phyloP scores from a whole-genome alignment of 176 grass and related monocot genomes.

The Aegilops umbellulata region DNA sequence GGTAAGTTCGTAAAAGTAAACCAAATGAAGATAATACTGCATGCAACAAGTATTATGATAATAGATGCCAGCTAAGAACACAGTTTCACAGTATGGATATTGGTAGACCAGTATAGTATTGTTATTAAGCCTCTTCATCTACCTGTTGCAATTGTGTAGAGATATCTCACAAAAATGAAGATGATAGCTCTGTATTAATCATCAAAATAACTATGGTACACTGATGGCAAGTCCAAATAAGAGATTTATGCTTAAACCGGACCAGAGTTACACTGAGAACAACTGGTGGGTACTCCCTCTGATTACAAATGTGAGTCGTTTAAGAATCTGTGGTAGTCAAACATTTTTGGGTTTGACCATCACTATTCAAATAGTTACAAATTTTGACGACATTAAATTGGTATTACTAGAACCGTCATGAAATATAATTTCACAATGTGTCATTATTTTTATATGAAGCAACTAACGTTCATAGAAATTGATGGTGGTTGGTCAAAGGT shows the following conservation, averaged over 20 bases:
- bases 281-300: not conserved
- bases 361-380: not conserved
- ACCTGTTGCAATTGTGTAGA: not conserved
- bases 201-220: not conserved
- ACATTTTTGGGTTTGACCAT: not conserved
- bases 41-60: not conserved
- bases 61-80: not conserved
- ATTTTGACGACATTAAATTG: not conserved
- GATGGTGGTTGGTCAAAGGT: not conserved
- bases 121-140: not conserved
- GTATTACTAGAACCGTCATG: not conserved
- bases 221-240: no score
- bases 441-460: not conserved
- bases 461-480: not conserved
- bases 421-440: not conserved
- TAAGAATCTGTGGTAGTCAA: not conserved
- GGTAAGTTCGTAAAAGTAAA: constrained; percentile 3
- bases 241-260: constrained; percentile 3
- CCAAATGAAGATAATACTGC: not conserved
- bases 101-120: not conserved
- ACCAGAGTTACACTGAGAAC: not conserved
- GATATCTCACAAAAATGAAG: not conserved
- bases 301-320: not conserved
- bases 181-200: not conserved
- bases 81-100: not conserved